Evolutionary conservation across 148 eudicot genomes (phyloP).

Genomic region (Amaranthus cruentus): DNA sequence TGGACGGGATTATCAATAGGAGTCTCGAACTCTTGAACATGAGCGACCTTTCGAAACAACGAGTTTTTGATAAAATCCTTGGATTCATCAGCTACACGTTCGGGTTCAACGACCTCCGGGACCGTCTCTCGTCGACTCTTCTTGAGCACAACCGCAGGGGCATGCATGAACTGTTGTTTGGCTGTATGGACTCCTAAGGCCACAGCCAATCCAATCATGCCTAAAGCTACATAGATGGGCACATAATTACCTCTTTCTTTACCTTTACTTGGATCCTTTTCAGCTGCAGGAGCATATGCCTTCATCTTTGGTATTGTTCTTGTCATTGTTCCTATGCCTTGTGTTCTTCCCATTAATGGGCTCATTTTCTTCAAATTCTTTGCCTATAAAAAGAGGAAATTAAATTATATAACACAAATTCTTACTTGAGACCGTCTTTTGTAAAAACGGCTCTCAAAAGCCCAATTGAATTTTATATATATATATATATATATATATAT

Average conservation of each 20-base stretch:
- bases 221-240: constrained; percentile 59
- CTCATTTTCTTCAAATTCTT: not conserved
- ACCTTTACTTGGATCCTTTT: not conserved
- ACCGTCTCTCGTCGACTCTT: constrained; percentile 58
- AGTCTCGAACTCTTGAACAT: constrained; percentile 35
- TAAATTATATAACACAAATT: not conserved
- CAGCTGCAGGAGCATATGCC: constrained; percentile 27
- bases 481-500: no score
- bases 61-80: constrained; percentile 56
- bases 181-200: constrained; percentile 48
- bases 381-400: not conserved
- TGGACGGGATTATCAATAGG: constrained; percentile 30
- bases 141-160: constrained; percentile 51
- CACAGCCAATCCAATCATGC: constrained; percentile 41
- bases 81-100: constrained; percentile 37
- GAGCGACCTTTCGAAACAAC: constrained; percentile 57
- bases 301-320: constrained; percentile 33
- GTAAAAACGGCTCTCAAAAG: no score
- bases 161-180: constrained; percentile 42
- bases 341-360: not conserved
- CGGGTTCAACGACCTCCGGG: constrained; percentile 74
- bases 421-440: no score
- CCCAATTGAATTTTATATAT: no score
- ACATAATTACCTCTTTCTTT: constrained; percentile 18
- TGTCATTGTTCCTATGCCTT: constrained; percentile 10